Evolutionary conservation across 768 basidiomycete genomes (phyloP).

Genomic region (Ephemerocybe angulata): DNA sequence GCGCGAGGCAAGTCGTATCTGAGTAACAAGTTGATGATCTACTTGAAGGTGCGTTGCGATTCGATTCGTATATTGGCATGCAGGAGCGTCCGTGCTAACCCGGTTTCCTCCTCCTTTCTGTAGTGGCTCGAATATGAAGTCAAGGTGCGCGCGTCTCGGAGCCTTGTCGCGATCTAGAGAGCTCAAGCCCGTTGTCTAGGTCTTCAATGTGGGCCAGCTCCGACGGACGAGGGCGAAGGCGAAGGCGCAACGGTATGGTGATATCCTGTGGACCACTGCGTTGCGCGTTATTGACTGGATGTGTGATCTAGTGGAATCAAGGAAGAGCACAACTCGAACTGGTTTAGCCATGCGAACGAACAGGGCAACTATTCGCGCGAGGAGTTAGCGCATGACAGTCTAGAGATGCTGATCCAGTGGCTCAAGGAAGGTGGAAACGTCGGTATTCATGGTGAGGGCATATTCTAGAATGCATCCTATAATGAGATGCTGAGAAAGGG

Average conservation of each 20-base stretch:
- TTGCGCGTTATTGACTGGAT: no score
- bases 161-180: background rate
- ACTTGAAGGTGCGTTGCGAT: slow-evolving; percentile 71
- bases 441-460: slow-evolving; percentile 81
- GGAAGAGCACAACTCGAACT: slow-evolving; percentile 87
- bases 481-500: background rate
- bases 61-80: background rate
- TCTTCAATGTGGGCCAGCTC: slow-evolving; percentile 97
- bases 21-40: slow-evolving; percentile 95
- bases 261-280: background rate
- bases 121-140: slow-evolving; percentile 99
- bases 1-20: slow-evolving; percentile 98
- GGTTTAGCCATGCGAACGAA: slow-evolving; percentile 84
- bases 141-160: slow-evolving; percentile 61
- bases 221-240: slow-evolving; percentile 82
- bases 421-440: slow-evolving; percentile 94
- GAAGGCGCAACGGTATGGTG: slow-evolving; percentile 64
- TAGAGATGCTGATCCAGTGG: slow-evolving; percentile 95
- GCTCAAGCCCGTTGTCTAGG: slow-evolving; percentile 40
- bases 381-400: slow-evolving; percentile 80
- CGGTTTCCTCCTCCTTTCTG: background rate
- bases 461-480: background rate
- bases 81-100: no score
- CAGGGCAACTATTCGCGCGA: slow-evolving; percentile 78
- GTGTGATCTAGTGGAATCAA: slow-evolving; percentile 81